Base-by-base conservation (phyloP, 108 stramenopile species). In the Fistulifera solaris region DNA sequence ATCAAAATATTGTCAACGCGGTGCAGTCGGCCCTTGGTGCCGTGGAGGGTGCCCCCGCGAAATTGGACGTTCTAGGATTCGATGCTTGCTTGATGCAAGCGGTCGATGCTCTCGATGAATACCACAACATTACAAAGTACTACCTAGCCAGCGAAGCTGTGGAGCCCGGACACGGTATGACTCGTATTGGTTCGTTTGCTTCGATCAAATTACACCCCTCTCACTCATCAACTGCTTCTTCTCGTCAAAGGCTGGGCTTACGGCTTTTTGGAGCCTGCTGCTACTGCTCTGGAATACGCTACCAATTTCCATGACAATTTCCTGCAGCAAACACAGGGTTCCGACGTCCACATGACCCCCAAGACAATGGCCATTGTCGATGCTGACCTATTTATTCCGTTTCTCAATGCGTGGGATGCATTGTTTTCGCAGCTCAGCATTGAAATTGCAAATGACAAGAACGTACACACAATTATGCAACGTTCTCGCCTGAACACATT, bases 81-180 rank as follows among this genome's bases (percentile, higher is more conserved):
- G 67, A 68, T 57, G 61, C 67, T 16, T 68, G 67, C 39, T 26
- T 62, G 14, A 68, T 68, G 67, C 38, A 38, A 27, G 54, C 52
- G 1, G 31, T 62, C 13, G 52, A 31, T 0, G 52, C 62, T 19
- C 25, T 41, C 11, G 53, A 63, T 38, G 62, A 63, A 8, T 63
- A 46, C 27, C 24, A 28, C 3, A n/a, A 31, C 10, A 21, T 59
- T 40, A 40, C 58, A 4, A 38, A 56, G 10, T 62, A 68, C 26
- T 56, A 40, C 17, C 40, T 68, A 27, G 67, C 67, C 8, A 68
- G 67, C 47, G 67, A 68, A 28, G 67, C 61, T 18, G 22, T 52
- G 5, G 67, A 68, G 41, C 61, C 67, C 28, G 67, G 67, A 40
- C 67, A 68, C 51, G 67, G 66, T 17, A 21, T 5, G 44, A 21